Evolutionary conservation across 116 monocot species (phyloP).

Genomic region (Papilionanthe hybrid): DNA sequence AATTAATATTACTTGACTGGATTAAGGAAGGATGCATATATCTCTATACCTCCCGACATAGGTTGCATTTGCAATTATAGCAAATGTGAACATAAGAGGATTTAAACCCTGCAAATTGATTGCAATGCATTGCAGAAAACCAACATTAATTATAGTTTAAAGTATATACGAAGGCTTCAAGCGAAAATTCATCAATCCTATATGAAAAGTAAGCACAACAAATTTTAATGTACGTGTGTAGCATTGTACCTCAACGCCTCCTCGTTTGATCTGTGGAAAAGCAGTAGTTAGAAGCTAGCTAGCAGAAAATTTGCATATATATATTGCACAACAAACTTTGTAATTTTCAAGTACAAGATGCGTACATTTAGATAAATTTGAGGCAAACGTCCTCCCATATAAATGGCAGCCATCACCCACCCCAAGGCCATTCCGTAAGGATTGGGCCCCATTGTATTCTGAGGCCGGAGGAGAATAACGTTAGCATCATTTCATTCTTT

Average conservation of each 20-base stretch:
- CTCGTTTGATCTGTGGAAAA: slow-evolving; percentile 40
- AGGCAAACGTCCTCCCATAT: slow-evolving; percentile 75
- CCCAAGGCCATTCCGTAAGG: slow-evolving; percentile 42
- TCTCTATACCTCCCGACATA: slow-evolving; percentile 54
- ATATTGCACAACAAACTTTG: no score
- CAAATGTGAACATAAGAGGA: slow-evolving; percentile 59
- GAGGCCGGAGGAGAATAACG: neutral
- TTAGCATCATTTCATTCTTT: neutral
- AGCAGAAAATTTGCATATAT: no score
- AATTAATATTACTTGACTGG: no score
- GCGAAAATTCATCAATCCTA: no score
- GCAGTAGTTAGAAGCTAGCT: no score
- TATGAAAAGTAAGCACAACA: no score
- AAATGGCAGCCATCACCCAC: slow-evolving; percentile 80
- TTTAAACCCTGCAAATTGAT: slow-evolving; percentile 40
- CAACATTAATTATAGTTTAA: no score
- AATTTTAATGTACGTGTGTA: no score
- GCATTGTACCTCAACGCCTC: slow-evolving; percentile 43
- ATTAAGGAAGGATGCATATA: neutral
- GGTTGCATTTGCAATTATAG: slow-evolving; percentile 56
- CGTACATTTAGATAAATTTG: slow-evolving; percentile 70
- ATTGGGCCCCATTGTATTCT: slow-evolving; percentile 13
- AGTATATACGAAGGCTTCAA: neutral
- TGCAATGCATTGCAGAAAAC: no score
- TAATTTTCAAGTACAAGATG: neutral